Evolutionary conservation across 2,329 filamentous ascomycete genomes (phyloP).

Genomic region (Emmonsiellopsis sp.): DNA sequence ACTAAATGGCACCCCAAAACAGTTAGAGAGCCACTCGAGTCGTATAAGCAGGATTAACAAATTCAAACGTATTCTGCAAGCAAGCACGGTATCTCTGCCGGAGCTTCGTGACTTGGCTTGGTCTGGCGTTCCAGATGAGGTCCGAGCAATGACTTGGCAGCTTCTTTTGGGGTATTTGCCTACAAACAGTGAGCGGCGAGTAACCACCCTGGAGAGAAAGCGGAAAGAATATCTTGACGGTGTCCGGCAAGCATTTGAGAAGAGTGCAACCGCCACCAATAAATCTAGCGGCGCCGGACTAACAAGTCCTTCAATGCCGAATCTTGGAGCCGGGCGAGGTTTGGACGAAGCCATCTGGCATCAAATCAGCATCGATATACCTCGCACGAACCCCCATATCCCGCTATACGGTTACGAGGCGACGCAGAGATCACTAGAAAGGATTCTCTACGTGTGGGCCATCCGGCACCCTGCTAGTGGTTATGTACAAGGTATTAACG

Average conservation of each 20-base stretch:
- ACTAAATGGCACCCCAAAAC: slow-evolving; percentile 66
- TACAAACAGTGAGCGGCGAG: slow-evolving; percentile 87
- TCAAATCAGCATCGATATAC: slow-evolving; percentile 97
- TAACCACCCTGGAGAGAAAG: slow-evolving; percentile 84
- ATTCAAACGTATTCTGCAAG: slow-evolving; percentile 91
- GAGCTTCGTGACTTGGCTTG: slow-evolving; percentile 82
- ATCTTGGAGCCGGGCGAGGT: slow-evolving; percentile 60
- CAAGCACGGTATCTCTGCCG: slow-evolving; percentile 75
- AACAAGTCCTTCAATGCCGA: slow-evolving; percentile 31
- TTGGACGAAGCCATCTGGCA: slow-evolving; percentile 98
- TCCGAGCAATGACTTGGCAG: slow-evolving; percentile 99
- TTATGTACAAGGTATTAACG: slow-evolving; percentile 98
- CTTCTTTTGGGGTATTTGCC: slow-evolving; percentile 89
- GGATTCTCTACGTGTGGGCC: slow-evolving; percentile 95
- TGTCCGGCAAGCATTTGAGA: slow-evolving; percentile 59
- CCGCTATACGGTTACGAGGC: slow-evolving; percentile 93
- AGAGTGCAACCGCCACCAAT: slow-evolving; percentile 35
- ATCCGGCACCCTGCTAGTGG: slow-evolving; percentile 94
- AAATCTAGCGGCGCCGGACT: slow-evolving; percentile 29
- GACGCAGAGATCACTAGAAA: slow-evolving; percentile 85
- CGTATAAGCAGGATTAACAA: slow-evolving; percentile 94
- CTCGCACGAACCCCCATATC: slow-evolving; percentile 90
- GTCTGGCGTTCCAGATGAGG: slow-evolving; percentile 90
- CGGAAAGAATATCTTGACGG: slow-evolving; percentile 94
- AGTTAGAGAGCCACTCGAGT: slow-evolving; percentile 75